Evolutionary conservation across 2,329 filamentous ascomycete species (phyloP).

Genomic region (Aspergillus sergii): DNA sequence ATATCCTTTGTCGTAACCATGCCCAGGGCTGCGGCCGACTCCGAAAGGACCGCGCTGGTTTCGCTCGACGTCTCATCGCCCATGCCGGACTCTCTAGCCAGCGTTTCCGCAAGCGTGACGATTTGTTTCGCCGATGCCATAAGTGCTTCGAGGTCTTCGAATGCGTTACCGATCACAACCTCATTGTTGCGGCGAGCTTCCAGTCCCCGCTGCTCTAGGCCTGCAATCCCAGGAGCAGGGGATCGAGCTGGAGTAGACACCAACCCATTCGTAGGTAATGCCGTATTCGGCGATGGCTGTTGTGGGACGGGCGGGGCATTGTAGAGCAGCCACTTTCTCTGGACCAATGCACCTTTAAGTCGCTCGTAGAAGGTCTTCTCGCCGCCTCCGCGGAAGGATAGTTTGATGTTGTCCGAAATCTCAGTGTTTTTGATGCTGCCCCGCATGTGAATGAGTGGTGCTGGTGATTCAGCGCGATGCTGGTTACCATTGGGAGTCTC

Average conservation of each 20-base stretch:
- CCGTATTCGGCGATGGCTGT: conserved; percentile 50
- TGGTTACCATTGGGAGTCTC: conserved; percentile 30
- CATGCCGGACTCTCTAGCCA: conserved; percentile 69
- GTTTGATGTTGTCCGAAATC: conserved; percentile 75
- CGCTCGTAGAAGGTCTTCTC: conserved; percentile 89
- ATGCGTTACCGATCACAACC: conserved; percentile 86
- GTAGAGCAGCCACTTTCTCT: conserved; percentile 93
- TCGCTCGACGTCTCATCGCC: conserved; percentile 66
- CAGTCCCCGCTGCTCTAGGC: conserved; percentile 81
- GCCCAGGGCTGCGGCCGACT: conserved; percentile 81
- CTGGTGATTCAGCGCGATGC: conserved; percentile 72
- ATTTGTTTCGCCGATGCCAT: conserved; percentile 99
- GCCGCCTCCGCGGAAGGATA: conserved; percentile 88
- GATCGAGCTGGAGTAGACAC: conserved; percentile 32
- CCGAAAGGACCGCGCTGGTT: conserved; percentile 73
- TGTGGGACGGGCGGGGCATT: conserved; percentile 85
- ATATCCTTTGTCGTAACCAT: conserved; percentile 96
- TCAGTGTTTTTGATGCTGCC: conserved; percentile 56
- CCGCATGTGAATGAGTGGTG: conserved; percentile 60
- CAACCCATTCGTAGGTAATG: conserved; percentile 27
- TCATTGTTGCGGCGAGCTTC: conserved; percentile 92
- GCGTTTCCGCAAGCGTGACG: conserved; percentile 85
- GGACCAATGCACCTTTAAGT: conserved; percentile 82
- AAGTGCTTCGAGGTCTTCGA: conserved; percentile 92
- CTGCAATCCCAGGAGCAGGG: conserved; percentile 84